A percentile compares a stretch with the other conserved stretches of the same genome.
These are phyloP conservation scores for Saturnispora quitensis DNA, from an alignment of 805 yeast species.

Conservation along the genomic window DNA sequence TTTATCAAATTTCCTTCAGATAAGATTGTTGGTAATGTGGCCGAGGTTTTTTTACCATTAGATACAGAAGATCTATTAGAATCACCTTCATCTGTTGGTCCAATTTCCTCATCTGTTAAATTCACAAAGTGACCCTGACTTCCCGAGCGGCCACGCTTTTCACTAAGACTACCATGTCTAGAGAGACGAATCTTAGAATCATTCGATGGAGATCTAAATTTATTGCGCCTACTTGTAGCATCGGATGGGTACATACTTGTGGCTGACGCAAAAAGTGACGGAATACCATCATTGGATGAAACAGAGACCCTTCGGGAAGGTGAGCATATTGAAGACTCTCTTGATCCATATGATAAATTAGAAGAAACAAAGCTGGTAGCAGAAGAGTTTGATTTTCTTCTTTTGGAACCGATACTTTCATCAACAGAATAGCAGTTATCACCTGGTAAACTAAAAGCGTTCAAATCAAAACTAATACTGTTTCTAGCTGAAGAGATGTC, in stretches of 20 bases:
- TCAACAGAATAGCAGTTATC: slow-evolving; percentile 13
- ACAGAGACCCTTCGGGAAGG: slow-evolving; percentile 22
- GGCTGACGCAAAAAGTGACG: slow-evolving; percentile 25
- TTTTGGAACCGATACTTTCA: slow-evolving; percentile 13
- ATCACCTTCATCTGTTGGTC: slow-evolving; percentile 1
- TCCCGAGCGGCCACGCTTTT: background rate
- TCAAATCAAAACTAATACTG: slow-evolving; percentile 19
- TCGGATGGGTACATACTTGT: slow-evolving; percentile 15
- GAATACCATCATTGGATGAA: slow-evolving; percentile 19
- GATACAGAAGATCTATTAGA: background rate
- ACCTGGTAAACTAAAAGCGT: slow-evolving; percentile 22
- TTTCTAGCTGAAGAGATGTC: background rate
- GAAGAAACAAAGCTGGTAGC: slow-evolving; percentile 22
- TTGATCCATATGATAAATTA: slow-evolving; percentile 16
- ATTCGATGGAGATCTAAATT: slow-evolving; percentile 13
- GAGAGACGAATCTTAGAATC: slow-evolving; percentile 13
- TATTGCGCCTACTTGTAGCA: slow-evolving; percentile 3
- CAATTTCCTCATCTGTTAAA: slow-evolving; percentile 1
- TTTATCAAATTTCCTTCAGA: slow-evolving; percentile 19
- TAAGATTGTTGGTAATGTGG: slow-evolving; percentile 17
- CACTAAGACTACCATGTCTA: slow-evolving; percentile 5
- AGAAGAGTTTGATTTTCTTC: slow-evolving; percentile 22
- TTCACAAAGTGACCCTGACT: slow-evolving; percentile 3
- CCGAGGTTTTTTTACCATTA: background rate
- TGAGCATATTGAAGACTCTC: slow-evolving; percentile 21